Conservation (phyloP, 352 stramenopile species). For the Phytophthora chlamydospora region DNA sequence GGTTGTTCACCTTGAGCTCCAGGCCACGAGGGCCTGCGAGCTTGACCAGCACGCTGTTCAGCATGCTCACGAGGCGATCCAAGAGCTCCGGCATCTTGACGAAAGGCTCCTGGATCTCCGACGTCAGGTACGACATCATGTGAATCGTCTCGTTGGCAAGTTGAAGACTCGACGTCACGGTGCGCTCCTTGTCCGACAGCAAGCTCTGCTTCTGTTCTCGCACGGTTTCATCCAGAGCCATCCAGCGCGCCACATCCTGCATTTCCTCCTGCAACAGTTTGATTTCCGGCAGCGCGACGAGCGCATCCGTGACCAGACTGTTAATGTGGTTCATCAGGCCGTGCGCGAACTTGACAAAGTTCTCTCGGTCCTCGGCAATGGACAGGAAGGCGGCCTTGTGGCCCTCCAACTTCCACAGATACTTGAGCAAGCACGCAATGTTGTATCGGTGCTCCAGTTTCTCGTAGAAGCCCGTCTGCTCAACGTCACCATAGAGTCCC, state of each 20-base stretch:
- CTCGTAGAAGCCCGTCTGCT: conserved; percentile 98
- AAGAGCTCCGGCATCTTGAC: conserved; percentile 93
- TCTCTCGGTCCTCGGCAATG: conserved; percentile 92
- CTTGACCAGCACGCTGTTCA: conserved; percentile 96
- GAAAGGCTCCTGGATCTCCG: conserved; percentile 94
- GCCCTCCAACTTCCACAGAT: conserved; percentile 94
- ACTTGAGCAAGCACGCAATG: conserved; percentile 97
- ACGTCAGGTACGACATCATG: conserved; percentile 98
- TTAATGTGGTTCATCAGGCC: conserved; percentile 99
- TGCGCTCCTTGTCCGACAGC: conserved; percentile 89
- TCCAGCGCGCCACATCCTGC: conserved; percentile 76
- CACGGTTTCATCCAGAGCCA: conserved; percentile 90
- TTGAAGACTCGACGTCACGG: conserved; percentile 93
- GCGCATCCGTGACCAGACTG: conserved; percentile 93
- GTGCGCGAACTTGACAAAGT: conserved; percentile 98
- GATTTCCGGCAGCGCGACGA: conserved; percentile 97
- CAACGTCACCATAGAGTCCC: conserved; percentile 98
- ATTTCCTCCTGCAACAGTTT: conserved; percentile 93
- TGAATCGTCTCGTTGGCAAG: conserved; percentile 98
- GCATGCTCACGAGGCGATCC: conserved; percentile 95
- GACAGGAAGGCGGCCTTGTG: conserved; percentile 95
- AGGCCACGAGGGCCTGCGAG: conserved; percentile 93
- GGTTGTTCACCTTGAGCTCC: conserved; percentile 97
- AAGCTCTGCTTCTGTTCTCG: conserved; percentile 89
- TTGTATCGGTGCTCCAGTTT: conserved; percentile 97